phyloP scores from a whole-genome alignment of 305 asterid genomes.

The Rubia balearica region DNA sequence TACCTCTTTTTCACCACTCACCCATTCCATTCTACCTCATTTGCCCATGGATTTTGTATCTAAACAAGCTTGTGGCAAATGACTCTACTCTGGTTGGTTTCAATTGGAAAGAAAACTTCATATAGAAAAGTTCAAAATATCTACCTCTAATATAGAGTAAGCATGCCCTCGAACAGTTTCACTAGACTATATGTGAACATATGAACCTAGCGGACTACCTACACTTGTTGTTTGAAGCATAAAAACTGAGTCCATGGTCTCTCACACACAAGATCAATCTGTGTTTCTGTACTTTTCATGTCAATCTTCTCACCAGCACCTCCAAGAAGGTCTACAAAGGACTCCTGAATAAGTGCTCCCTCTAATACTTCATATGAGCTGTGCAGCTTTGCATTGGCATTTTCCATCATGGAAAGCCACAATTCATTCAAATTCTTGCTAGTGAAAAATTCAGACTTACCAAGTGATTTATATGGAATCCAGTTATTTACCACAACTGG shows the following conservation, averaged over 20 bases:
- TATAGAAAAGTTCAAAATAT: not conserved
- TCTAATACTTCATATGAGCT: slow-evolving; percentile 98
- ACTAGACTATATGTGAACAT: slow-evolving; percentile 88
- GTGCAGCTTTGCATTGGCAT: slow-evolving; percentile 98
- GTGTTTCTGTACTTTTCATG: slow-evolving; percentile 97
- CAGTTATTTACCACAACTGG: slow-evolving; percentile 98
- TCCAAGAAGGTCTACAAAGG: slow-evolving; percentile 97
- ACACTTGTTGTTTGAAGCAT: slow-evolving; percentile 93
- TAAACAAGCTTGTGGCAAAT: slow-evolving; percentile 90
- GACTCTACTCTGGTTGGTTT: slow-evolving; percentile 34
- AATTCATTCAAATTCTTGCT: slow-evolving; percentile 87
- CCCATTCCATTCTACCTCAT: slow-evolving; percentile 97
- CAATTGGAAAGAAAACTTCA: slow-evolving; percentile 10
- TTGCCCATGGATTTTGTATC: slow-evolving; percentile 97
- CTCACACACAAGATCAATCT: slow-evolving; percentile 96
- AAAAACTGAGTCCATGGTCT: slow-evolving; percentile 91
- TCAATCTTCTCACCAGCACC: slow-evolving; percentile 99
- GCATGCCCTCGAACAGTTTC: slow-evolving; percentile 99
- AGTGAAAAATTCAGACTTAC: slow-evolving; percentile 97
- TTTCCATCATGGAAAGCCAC: slow-evolving; percentile 91
- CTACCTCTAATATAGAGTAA: slow-evolving; percentile 91
- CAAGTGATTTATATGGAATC: slow-evolving; percentile 99
- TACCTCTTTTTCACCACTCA: too few relatives aligned
- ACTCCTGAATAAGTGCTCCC: slow-evolving; percentile 99
- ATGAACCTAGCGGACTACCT: slow-evolving; percentile 99